These are phyloP conservation scores for Camelina neglecta DNA, from an alignment of 345 rosid species.

Conservation along the genomic window DNA sequence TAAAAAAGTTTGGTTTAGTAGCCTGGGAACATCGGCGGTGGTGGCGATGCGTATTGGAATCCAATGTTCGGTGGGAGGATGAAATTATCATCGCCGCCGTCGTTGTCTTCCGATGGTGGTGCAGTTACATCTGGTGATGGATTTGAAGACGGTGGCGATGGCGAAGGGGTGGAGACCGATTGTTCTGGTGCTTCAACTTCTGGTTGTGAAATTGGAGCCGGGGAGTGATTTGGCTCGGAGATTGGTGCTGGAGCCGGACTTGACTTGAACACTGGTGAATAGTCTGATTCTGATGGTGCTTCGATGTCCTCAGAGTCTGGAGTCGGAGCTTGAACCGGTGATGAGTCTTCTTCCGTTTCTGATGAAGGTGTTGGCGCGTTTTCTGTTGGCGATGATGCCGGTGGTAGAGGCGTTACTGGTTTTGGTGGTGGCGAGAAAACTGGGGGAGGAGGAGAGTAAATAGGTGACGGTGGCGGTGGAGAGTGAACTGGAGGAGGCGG, in stretches of 20 bases:
- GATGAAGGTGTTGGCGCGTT: constrained; percentile 32
- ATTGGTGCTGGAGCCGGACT: constrained; percentile 27
- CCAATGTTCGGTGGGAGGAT: constrained; percentile 75
- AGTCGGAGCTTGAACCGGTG: constrained; percentile 37
- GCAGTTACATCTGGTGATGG: constrained; percentile 32
- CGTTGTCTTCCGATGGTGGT: constrained; percentile 38
- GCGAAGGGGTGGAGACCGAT: constrained; percentile 31
- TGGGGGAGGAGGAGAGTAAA: constrained; percentile 46
- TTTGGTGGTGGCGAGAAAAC: constrained; percentile 43
- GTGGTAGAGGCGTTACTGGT: constrained; percentile 16
- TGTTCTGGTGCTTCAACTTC: constrained; percentile 39
- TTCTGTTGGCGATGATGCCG: constrained; percentile 35
- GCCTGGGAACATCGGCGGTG: constrained; percentile 85
- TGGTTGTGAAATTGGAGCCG: constrained; percentile 35
- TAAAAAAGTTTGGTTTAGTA: constrained; percentile 51
- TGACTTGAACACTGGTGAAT: constrained; percentile 17
- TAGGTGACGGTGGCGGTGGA: constrained; percentile 39
- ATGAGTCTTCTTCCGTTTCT: constrained; percentile 21
- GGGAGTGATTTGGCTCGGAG: constrained; percentile 7
- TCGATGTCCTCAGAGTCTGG: constrained; percentile 41
- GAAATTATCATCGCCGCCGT: constrained; percentile 34
- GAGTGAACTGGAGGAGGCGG: constrained; percentile 38
- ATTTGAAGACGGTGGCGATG: constrained; percentile 34
- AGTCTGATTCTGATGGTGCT: constrained; percentile 32
- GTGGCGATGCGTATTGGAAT: constrained; percentile 75